Percentiles rank a stretch among this genome's conserved stretches.
These are phyloP conservation scores for Lipomyces kockii DNA, from an alignment of 805 yeast species.

Conservation along the genomic window DNA sequence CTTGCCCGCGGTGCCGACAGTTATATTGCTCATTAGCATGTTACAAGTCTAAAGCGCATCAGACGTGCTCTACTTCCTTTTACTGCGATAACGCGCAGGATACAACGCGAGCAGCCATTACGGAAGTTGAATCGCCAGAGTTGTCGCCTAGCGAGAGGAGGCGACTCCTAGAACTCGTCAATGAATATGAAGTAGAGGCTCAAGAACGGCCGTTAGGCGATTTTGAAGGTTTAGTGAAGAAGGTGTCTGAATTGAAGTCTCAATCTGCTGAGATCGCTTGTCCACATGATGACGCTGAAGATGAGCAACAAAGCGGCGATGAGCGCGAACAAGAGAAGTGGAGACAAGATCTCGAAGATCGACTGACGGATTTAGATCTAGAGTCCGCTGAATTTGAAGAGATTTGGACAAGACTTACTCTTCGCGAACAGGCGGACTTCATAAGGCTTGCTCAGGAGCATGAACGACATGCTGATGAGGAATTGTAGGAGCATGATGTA, in stretches of 20 bases:
- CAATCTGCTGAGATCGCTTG: too few species aligned
- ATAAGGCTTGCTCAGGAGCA: slow-evolving; percentile 22
- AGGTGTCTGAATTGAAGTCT: background rate
- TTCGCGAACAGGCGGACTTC: slow-evolving; percentile 34
- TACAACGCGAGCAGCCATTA: background rate
- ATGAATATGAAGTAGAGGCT: slow-evolving; percentile 31
- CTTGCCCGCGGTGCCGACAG: slow-evolving; percentile 30
- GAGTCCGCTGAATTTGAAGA: slow-evolving; percentile 32
- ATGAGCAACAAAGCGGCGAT: slow-evolving; percentile 1
- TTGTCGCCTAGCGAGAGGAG: slow-evolving; percentile 15
- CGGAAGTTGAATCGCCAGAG: background rate
- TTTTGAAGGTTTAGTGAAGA: slow-evolving; percentile 8
- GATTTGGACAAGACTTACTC: slow-evolving; percentile 31
- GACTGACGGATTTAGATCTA: slow-evolving; percentile 30
- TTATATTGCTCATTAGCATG: slow-evolving; percentile 32
- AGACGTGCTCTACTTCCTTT: slow-evolving; percentile 23
- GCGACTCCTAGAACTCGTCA: slow-evolving; percentile 26
- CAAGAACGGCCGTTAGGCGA: slow-evolving; percentile 32
- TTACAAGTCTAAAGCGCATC: slow-evolving; percentile 18
- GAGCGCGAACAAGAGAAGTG: slow-evolving; percentile 19
- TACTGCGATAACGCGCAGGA: slow-evolving; percentile 12
- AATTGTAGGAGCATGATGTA: background rate
- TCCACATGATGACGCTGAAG: slow-evolving; percentile 13
- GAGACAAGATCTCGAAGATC: slow-evolving; percentile 21
- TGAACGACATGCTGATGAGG: slow-evolving; percentile 1